Conservation (phyloP, 208 protist genomes). For the Acanthamoeba quina region DNA sequence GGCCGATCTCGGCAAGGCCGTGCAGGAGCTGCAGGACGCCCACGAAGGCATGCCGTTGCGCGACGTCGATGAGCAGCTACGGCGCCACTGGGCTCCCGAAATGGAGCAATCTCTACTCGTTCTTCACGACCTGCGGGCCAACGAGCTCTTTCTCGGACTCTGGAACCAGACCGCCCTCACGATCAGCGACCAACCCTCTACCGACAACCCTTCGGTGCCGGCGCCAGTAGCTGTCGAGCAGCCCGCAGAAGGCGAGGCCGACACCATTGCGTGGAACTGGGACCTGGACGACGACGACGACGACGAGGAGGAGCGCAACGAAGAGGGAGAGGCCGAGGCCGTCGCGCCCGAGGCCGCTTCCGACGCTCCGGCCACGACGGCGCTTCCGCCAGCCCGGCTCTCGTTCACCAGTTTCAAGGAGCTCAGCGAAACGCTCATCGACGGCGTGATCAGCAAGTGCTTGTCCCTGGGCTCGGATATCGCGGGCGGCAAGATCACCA, state of each 20-base stretch:
- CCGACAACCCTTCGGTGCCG: neutral
- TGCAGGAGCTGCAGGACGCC: constrained; percentile 37
- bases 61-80: neutral
- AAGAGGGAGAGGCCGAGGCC: neutral
- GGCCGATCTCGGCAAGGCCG: neutral
- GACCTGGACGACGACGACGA: neutral
- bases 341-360: neutral
- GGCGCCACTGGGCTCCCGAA: neutral
- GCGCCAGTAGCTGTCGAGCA: neutral
- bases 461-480: neutral
- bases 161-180: constrained; percentile 33
- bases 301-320: neutral
- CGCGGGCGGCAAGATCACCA: neutral
- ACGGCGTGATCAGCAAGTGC: neutral
- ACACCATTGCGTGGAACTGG: constrained; percentile 25
- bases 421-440: constrained; percentile 6
- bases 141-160: constrained; percentile 55
- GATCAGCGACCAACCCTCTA: neutral
- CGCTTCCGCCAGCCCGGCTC: neutral
- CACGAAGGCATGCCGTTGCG: neutral
- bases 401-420: constrained; percentile 8
- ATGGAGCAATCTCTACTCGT: neutral
- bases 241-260: neutral
- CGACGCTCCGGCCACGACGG: neutral
- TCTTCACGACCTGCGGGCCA: constrained; percentile 15